phyloP scores from a whole-genome alignment of 1,284 basidiomycete species.

The Cutaneotrichosporon spelunceum region DNA sequence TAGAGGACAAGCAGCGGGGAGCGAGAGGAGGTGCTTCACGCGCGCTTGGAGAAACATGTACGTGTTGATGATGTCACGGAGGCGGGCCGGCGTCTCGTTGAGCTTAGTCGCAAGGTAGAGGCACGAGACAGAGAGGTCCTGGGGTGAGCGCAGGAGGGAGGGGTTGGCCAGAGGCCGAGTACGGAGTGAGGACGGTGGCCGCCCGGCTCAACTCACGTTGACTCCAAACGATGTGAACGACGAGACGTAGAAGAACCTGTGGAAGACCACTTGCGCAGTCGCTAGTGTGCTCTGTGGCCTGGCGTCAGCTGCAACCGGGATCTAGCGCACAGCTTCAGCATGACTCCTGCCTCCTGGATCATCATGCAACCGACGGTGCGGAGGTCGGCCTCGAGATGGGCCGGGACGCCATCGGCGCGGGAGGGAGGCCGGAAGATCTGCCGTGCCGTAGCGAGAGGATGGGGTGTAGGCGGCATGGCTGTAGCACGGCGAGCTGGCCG shows the following conservation, averaged over 20 bases:
- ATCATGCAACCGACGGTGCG: constrained; percentile 84
- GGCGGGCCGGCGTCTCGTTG: constrained; percentile 84
- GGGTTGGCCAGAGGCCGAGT: background rate
- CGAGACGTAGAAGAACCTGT: constrained; percentile 93
- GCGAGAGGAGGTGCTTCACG: constrained; percentile 40
- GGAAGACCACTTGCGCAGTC: constrained; percentile 92
- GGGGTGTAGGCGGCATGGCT: constrained; percentile 57
- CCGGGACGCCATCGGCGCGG: constrained; percentile 71
- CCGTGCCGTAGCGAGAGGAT: constrained; percentile 75
- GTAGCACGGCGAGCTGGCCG: background rate
- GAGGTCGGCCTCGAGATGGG: constrained; percentile 77
- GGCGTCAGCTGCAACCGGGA: background rate
- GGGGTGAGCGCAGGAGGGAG: constrained; percentile 6
- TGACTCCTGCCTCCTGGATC: constrained; percentile 88
- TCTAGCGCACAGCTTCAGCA: constrained; percentile 70
- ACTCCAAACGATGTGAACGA: constrained; percentile 92
- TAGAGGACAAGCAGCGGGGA: constrained; percentile 29
- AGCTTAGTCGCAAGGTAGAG: constrained; percentile 94
- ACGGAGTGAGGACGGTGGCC: too few relatives aligned
- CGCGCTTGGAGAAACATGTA: constrained; percentile 69
- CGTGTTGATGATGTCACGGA: constrained; percentile 91
- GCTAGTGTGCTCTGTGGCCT: constrained; percentile 97
- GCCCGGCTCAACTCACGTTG: constrained; percentile 59
- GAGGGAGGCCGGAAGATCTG: constrained; percentile 81
- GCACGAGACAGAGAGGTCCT: constrained; percentile 91